Base-by-base conservation (phyloP, 805 yeast genomes). In the Sugiyamaella floridensis region DNA sequence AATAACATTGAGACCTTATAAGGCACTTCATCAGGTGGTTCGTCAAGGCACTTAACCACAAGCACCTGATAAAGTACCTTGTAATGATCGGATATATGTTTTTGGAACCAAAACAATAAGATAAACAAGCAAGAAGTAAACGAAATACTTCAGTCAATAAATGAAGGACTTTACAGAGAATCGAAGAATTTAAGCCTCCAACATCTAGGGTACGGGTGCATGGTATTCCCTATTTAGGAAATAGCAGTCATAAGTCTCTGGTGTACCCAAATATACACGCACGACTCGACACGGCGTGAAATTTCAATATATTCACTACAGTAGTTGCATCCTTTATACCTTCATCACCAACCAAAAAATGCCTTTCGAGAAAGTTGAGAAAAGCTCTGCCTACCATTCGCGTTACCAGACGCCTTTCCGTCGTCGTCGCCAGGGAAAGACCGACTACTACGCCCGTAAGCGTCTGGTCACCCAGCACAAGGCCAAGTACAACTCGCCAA, bases 351-450 rank as follows among this genome's bases (percentile, higher is more conserved):
- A 22, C 42, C 43, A 40, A 60, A 81, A 70, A 76, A 88, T 88
- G 96, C 80, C 81, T 69, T 88, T 88, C 89, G 76, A 76, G 70
- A 81, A 79, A 71, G 69, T 73, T 64, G 69, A 76, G 65, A 89
- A 89, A 84, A 77, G 81, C 73, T 83, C 95, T 71, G 92, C 97
- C 66, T 93, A 93, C 92, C 88, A 83, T 83, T 89, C 97, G 73
- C 90, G 99, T 77, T 93, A 83, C 96, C 99, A 93, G 83, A 93
- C 99, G 76, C 97, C 98, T 65, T 93, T 90, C 96, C 89, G 99
- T 79, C 90, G 99, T 85, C 88, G 99, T 86, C 88, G 95, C 76
- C 97, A 93, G 81, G 99, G 99, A 81, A 93, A 93, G 85, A 93
- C 99, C 74, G 99, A 93, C 78, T 93, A 90, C 95, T 93, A 90